A percentile compares a stretch with the other conserved stretches of the same genome.
These are phyloP conservation scores for Erigeron philadelphicus DNA, from an alignment of 140 eudicot genomes.

Conservation along the genomic window DNA sequence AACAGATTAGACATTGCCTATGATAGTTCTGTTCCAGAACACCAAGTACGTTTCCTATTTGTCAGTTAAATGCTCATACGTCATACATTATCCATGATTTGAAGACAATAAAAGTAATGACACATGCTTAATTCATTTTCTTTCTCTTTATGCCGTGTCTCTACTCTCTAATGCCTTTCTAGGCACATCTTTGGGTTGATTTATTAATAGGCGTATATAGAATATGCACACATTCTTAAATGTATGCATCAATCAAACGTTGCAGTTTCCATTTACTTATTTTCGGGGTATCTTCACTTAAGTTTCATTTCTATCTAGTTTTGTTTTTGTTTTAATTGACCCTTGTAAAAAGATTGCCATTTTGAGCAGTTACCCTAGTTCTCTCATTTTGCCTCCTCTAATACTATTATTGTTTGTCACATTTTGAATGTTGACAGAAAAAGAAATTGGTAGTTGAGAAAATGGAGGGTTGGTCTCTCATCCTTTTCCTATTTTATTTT, in stretches of 20 bases:
- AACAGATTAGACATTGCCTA: slow-evolving; percentile 67
- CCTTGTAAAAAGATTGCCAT: no score
- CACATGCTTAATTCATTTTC: neutral
- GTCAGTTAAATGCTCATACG: neutral
- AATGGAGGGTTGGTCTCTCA: neutral
- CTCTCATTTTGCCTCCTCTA: no score
- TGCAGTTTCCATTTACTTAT: neutral
- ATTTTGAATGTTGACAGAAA: neutral
- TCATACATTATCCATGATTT: neutral
- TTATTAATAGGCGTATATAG: no score
- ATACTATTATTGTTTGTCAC: neutral
- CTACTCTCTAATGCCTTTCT: no score
- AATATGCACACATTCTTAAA: neutral
- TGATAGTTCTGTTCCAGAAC: slow-evolving; percentile 73
- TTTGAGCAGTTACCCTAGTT: no score
- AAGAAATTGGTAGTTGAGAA: no score
- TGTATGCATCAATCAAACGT: neutral
- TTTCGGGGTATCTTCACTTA: neutral
- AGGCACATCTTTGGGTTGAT: no score
- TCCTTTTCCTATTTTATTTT: slow-evolving; percentile 10
- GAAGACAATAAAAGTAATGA: neutral
- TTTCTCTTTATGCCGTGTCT: no score
- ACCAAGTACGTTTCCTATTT: slow-evolving; percentile 45
- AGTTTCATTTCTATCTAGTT: neutral
- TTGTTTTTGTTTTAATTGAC: no score